A percentile compares a stretch with the other conserved stretches of the same genome.
phyloP scores from a whole-genome alignment of 2,329 filamentous ascomycete genomes.

The Sclerotinia trifoliorum region DNA sequence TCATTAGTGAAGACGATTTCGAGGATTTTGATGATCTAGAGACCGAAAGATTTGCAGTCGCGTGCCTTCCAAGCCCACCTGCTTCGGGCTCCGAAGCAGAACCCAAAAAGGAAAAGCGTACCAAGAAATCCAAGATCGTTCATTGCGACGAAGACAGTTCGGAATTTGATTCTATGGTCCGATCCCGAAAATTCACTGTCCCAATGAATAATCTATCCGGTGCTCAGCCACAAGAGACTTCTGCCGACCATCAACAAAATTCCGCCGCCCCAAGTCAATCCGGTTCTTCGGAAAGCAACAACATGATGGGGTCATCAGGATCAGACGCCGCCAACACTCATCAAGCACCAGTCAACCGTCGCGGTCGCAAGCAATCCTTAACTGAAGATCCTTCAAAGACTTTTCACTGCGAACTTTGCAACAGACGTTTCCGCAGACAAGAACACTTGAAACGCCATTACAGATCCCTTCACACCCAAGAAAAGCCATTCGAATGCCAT shows the following conservation, averaged over 20 bases:
- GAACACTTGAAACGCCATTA: conserved; percentile 99
- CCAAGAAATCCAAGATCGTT: conserved; percentile 54
- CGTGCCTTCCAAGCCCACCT: conserved; percentile 62
- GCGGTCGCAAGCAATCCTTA: conserved; percentile 95
- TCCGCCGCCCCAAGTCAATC: conserved; percentile 45
- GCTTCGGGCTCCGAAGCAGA: conserved; percentile 52
- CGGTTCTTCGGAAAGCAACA: conserved; percentile 44
- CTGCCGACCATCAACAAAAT: conserved; percentile 32
- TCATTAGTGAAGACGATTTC: conserved; percentile 73
- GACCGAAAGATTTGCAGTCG: conserved; percentile 58
- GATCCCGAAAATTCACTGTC: conserved; percentile 40
- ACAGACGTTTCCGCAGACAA: conserved; percentile 94
- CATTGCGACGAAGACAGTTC: conserved; percentile 39
- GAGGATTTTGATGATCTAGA: conserved; percentile 75
- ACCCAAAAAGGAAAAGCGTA: conserved; percentile 55
- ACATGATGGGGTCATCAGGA: conserved; percentile 45
- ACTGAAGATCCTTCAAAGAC: conserved; percentile 98
- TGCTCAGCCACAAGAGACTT: conserved; percentile 35
- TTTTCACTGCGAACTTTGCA: conserved; percentile 95
- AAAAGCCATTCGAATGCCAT: conserved; percentile 96
- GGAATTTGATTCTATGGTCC: conserved; percentile 40
- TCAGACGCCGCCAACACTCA: conserved; percentile 39
- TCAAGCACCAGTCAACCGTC: conserved; percentile 72
- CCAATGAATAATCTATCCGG: conserved; percentile 39
- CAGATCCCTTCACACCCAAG: conserved; percentile 94